Conservation (phyloP, 1,139 yeast species). For the Geotrichum reessii region DNA sequence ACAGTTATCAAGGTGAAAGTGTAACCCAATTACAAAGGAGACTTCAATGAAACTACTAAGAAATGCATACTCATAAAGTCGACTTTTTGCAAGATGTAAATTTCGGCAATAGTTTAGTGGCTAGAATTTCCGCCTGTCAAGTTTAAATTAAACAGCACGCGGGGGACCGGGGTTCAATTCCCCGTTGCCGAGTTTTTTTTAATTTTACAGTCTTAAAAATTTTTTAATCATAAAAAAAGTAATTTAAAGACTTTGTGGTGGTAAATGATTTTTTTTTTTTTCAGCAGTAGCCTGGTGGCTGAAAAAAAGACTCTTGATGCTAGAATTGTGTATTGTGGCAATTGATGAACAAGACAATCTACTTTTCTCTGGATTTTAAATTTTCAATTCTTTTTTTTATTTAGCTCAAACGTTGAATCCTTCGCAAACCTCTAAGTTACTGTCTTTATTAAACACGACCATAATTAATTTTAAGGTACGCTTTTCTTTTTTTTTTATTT, state of each 20-base stretch:
- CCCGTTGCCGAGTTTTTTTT: constrained; percentile 9
- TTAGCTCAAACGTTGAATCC: neutral
- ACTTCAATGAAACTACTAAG: too few relatives aligned
- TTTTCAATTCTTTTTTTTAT: neutral
- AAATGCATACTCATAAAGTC: neutral
- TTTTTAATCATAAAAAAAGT: too few relatives aligned
- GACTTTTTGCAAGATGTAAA: neutral
- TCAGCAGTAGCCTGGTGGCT: neutral
- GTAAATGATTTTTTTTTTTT: too few relatives aligned
- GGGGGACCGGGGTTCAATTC: constrained; percentile 16
- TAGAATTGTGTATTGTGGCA: neutral
- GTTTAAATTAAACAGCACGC: constrained; percentile 8
- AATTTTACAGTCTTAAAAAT: too few relatives aligned
- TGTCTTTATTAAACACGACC: neutral
- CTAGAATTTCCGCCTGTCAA: constrained; percentile 15
- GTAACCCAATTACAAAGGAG: too few relatives aligned
- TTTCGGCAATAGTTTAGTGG: constrained; percentile 12
- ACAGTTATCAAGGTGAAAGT: too few relatives aligned
- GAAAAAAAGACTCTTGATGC: neutral
- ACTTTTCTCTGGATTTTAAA: too few relatives aligned
- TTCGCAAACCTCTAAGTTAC: neutral
- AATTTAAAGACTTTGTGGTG: too few relatives aligned
- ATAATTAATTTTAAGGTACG: neutral
- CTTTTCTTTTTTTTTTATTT: neutral
- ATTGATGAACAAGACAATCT: neutral